These are phyloP conservation scores for Isabelozyma pseudorhagii DNA, from an alignment of 805 yeast species.

Conservation along the genomic window DNA sequence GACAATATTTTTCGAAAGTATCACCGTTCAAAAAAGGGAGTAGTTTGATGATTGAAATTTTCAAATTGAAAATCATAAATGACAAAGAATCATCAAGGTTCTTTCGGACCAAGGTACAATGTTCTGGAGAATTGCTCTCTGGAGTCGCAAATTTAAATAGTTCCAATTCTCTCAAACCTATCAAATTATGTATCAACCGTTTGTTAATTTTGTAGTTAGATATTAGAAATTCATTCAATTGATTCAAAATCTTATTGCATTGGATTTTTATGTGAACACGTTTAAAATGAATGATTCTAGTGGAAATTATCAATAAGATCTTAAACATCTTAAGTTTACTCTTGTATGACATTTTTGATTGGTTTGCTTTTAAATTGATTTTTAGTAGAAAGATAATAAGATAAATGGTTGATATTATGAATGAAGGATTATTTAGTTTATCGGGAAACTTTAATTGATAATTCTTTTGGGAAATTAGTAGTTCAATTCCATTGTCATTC, in stretches of 20 bases:
- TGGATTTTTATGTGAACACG: slow-evolving; percentile 20
- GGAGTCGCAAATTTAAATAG: slow-evolving; percentile 15
- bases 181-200: slow-evolving; percentile 27
- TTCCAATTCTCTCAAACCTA: slow-evolving; percentile 29
- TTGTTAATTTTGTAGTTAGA: slow-evolving; percentile 35
- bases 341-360: not conserved
- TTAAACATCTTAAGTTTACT: slow-evolving; percentile 25
- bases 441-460: slow-evolving; percentile 11
- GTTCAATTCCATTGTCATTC: slow-evolving; percentile 20
- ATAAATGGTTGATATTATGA: not conserved
- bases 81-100: slow-evolving; percentile 23
- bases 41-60: slow-evolving; percentile 22
- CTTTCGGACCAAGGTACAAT: not conserved
- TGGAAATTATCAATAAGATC: slow-evolving; percentile 23
- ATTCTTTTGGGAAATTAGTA: slow-evolving; percentile 9
- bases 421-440: not conserved
- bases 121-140: slow-evolving; percentile 1
- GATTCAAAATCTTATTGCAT: slow-evolving; percentile 17
- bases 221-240: slow-evolving; percentile 27
- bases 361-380: slow-evolving; percentile 5
- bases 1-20: slow-evolving; percentile 36
- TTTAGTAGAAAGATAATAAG: slow-evolving; percentile 28
- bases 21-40: slow-evolving; percentile 35
- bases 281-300: slow-evolving; percentile 23
- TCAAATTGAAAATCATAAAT: slow-evolving; percentile 26